Evolutionary conservation across 306 rosid species (phyloP), one percentile per base, ranked within the genome.

Genomic region (Prunus fruticosa): DNA sequence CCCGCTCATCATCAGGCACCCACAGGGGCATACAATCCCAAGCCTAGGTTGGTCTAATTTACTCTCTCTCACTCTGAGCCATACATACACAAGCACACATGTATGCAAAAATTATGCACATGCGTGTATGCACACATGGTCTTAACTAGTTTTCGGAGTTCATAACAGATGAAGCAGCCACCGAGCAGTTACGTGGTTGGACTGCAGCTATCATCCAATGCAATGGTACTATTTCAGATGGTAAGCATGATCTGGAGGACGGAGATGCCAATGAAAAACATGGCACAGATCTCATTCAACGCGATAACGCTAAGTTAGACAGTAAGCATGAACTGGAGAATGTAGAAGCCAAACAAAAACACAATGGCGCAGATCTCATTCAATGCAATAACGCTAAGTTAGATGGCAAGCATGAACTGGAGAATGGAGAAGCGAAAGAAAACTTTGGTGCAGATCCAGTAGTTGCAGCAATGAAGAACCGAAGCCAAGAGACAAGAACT

Each of bases 21-120:
- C 96, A 13, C 93, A 91, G 77, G 98, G 96, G 57, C 98, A 93
- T 65, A 91, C 94, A 6, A 96, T 91, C 47, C 98, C 97, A 2
- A 85, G 96, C 82, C 69, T 91, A 86, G 97, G 97, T 93, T 76
- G 18, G 69, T 20, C 41, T 30, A 56, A 20, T 45, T 23, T 68
- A 15, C 69, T 45, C 73, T 22, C 46, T 46, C 77, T 34, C 22
- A 13, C 72, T 47, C 18, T 12, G 20, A n/a, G 5, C 27, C 3
- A 2, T 52, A 52, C 19, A 6, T 16, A 52, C n/a, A 52, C 20
- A 52, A 52, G 57, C 57, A 52, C 57, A 52, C 57, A 52, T 16
- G 15, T 52, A 52, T 38, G 43, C 43, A 6, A 34, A 34, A 34
- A 5, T 34, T 16, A 51, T 51, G 56, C 51, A 47, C 11, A 47